Evolutionary conservation across 2,329 filamentous ascomycete genomes (phyloP), one percentile per base, ranked within the genome.

Genomic region (Fusarium sulawesiense): DNA sequence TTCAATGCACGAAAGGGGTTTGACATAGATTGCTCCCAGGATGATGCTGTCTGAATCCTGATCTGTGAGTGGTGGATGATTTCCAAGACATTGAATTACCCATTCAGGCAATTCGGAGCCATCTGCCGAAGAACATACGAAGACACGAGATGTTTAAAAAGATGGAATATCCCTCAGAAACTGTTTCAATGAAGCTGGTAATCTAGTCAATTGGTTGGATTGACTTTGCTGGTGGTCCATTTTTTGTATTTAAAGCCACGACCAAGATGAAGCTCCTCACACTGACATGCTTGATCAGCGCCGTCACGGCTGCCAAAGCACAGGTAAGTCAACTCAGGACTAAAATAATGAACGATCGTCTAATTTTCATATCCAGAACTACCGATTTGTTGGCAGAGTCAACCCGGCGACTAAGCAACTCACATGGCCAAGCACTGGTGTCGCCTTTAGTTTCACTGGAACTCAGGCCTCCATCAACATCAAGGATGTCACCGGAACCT

Each of bases 401-500:
- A 82, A 83, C 48, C 81, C 82, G 1, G 73, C 76, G 20, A 83
- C 80, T 9, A 78, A 77, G 47, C 78, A 83, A 69, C 74, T 83
- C 21, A 83, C 80, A n/a, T 83, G 82, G 82, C 80, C 82, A 0
- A 80, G 79, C 44, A 82, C 81, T 2, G 82, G 82, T 18, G 73
- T 84, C 4, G 75, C 78, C 0, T 83, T 83, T 59, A 76, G 75
- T 2, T 83, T 83, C 64, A 78, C 72, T 13, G 81, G 82, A 45
- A 80, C 79, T 6, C 76, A 78, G 1, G 82, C 81, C 13, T 78
- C 72, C 37, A 79, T 84, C 49, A 64, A 76, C 13, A 71, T 70
- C 12, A 45, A 68, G 0, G 12, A 21, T 5, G 13, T 71, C 2
- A 53, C 47, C 0, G 68, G 68, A 4, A 61, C 54, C 1, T 71